Conservation (phyloP, 768 basidiomycete species). For the Lactarius tabidus region DNA sequence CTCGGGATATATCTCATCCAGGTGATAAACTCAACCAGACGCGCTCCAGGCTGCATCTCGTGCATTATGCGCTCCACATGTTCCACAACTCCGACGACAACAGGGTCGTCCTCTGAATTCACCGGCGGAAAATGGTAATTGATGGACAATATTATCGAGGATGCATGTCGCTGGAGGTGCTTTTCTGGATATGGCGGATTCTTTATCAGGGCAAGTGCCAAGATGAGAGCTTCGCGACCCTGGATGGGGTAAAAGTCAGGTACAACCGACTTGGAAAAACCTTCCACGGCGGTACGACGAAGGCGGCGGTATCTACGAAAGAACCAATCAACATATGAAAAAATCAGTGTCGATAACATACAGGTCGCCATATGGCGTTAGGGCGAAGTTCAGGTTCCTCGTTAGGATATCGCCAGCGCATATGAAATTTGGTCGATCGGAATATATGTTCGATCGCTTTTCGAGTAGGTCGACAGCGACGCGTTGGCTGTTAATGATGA, state of each 20-base stretch:
- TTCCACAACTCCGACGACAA: not conserved
- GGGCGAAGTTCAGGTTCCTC: constrained; percentile 27
- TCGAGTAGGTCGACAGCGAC: constrained; percentile 30
- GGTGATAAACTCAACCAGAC: not conserved
- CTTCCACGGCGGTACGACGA: constrained; percentile 27
- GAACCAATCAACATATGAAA: not conserved
- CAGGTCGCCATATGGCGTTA: constrained; percentile 28
- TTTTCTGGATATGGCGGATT: constrained; percentile 27
- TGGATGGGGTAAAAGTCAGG: constrained; percentile 30
- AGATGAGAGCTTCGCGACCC: constrained; percentile 31
- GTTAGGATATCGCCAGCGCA: constrained; percentile 31
- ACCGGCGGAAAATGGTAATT: constrained; percentile 3
- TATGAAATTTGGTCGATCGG: constrained; percentile 14
- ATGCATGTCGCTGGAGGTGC: constrained; percentile 27
- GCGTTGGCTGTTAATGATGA: constrained; percentile 31
- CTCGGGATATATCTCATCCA: constrained; percentile 5
- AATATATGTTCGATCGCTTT: constrained; percentile 2
- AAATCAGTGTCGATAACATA: not conserved
- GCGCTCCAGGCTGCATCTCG: not conserved
- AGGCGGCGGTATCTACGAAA: constrained; percentile 27
- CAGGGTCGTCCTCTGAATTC: constrained; percentile 12
- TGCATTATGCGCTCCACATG: not conserved
- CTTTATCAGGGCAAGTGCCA: constrained; percentile 27
- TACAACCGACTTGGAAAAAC: constrained; percentile 29
- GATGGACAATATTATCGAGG: constrained; percentile 28